A percentile compares a stretch with the other conserved stretches of the same genome.
phyloP scores from a whole-genome alignment of 768 basidiomycete genomes.

The Panaeolus papilionaceus region DNA sequence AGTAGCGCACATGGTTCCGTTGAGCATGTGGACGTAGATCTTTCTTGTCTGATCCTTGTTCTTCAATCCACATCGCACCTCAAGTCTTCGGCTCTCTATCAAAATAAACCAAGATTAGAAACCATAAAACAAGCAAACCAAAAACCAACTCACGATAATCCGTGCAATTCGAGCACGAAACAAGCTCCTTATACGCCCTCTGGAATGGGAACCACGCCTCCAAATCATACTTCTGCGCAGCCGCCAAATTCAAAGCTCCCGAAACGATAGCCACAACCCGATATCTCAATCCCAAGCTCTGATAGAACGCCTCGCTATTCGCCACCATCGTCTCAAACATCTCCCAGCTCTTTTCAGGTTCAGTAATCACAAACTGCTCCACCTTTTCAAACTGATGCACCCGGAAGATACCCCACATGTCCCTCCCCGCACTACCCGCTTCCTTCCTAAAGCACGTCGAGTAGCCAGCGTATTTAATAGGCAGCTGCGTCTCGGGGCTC shows the following conservation, averaged over 20 bases:
- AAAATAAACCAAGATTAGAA: constrained; percentile 17
- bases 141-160: constrained; percentile 87
- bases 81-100: constrained; percentile 89
- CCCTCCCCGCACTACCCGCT: constrained; percentile 95
- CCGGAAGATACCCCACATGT: constrained; percentile 99
- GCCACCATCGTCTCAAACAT: constrained; percentile 92
- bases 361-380: constrained; percentile 95
- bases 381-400: constrained; percentile 99
- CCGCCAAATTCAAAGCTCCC: constrained; percentile 95
- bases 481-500: constrained; percentile 89
- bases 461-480: constrained; percentile 86
- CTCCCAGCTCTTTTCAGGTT: constrained; percentile 93
- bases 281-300: constrained; percentile 92
- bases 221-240: constrained; percentile 95
- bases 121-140: neutral
- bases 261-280: constrained; percentile 95
- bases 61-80: constrained; percentile 93
- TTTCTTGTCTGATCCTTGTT: constrained; percentile 89
- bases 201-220: constrained; percentile 99
- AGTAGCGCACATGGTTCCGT: constrained; percentile 96
- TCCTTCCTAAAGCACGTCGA: constrained; percentile 99
- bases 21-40: constrained; percentile 98
- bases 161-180: constrained; percentile 98
- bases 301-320: constrained; percentile 93
- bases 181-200: constrained; percentile 94